Conservation (phyloP, 1,284 basidiomycete species). For the Papiliotrema nemorosa region DNA sequence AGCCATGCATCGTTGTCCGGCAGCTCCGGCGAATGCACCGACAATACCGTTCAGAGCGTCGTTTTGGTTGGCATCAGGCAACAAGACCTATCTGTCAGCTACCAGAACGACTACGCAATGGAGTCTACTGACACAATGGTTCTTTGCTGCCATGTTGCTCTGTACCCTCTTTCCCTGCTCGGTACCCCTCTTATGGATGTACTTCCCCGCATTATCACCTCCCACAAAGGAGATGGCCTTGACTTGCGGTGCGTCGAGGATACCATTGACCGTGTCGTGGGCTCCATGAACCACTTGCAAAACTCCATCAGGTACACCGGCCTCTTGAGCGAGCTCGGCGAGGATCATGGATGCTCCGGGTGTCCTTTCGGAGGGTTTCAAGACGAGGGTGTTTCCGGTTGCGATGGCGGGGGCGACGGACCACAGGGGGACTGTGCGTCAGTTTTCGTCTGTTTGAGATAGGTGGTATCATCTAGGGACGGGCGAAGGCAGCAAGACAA, state of each 20-base stretch:
- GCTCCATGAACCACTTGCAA: constrained; percentile 71
- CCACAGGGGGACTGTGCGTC: constrained; percentile 88
- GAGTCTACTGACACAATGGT: constrained; percentile 66
- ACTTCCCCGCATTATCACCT: constrained; percentile 82
- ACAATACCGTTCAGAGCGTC: constrained; percentile 82
- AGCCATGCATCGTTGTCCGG: constrained; percentile 61
- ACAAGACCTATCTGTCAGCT: constrained; percentile 55
- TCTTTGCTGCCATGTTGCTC: constrained; percentile 93
- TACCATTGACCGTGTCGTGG: constrained; percentile 81
- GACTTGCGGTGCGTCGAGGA: constrained; percentile 84
- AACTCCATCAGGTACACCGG: constrained; percentile 65
- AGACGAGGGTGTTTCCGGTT: constrained; percentile 73
- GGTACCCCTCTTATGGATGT: constrained; percentile 72
- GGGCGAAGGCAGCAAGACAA: no score
- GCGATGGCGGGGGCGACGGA: constrained; percentile 62
- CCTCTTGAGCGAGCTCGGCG: constrained; percentile 79
- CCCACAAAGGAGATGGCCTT: constrained; percentile 96
- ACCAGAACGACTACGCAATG: constrained; percentile 47
- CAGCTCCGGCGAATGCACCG: constrained; percentile 90
- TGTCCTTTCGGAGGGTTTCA: constrained; percentile 91
- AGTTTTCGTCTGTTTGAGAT: constrained; percentile 7
- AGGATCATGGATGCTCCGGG: constrained; percentile 94
- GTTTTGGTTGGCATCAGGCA: constrained; percentile 93
- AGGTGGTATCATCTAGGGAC: not conserved
- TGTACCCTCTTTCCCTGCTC: constrained; percentile 76